Evolutionary conservation across 371 early-diverging fungal species (phyloP), one percentile per base, ranked within the genome.

Genomic region (Mucor ambiguus): DNA sequence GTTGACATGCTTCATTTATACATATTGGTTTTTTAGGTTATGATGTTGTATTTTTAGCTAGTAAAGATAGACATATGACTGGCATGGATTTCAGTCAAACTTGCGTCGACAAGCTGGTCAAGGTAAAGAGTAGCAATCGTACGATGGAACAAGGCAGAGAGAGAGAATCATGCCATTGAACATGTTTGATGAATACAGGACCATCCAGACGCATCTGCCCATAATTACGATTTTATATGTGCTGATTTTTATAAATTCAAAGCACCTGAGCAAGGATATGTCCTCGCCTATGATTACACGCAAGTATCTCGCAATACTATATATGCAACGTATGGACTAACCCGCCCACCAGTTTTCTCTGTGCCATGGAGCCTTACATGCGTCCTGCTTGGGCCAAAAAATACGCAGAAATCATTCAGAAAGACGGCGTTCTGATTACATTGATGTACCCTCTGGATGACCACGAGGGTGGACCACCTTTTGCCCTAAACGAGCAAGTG

Each of bases 281-380:
- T 88, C 67, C 79, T 94, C n/a, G 85, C 92, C 7, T 95, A 88
- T 60, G 95, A 95, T 70, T 93, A 93, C 74, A 94, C 95, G 85
- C 89, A 83, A 71, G 80, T 68, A 22, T 20, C 6, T 35, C 8
- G 28, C 14, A 14, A 20, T 30, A 3, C 9, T 33, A 33, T 35
- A 12, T 12, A 28, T 4, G 7, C 9, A 28, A 0, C 10, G 16
- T 11, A 9, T 46, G 11, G 11, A 46, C 22, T 46, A 10, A 41
- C 41, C 14, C 18, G 4, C 14, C 11, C 22, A 0, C 9, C 44
- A 89, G 90, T 1, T 95, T 96, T 71, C 79, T 96, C 24, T 95
- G 96, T 68, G 95, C 95, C 5, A 74, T 96, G 58, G 82, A 79
- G n/a, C 93, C 92, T 14, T 66, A 74, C 11, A 72, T 90, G 67